Percentiles rank a stretch among this genome's conserved stretches.
Evolutionary conservation across 2,329 filamentous ascomycete species (phyloP).

Genomic region (Diaporthe citrichinensis): DNA sequence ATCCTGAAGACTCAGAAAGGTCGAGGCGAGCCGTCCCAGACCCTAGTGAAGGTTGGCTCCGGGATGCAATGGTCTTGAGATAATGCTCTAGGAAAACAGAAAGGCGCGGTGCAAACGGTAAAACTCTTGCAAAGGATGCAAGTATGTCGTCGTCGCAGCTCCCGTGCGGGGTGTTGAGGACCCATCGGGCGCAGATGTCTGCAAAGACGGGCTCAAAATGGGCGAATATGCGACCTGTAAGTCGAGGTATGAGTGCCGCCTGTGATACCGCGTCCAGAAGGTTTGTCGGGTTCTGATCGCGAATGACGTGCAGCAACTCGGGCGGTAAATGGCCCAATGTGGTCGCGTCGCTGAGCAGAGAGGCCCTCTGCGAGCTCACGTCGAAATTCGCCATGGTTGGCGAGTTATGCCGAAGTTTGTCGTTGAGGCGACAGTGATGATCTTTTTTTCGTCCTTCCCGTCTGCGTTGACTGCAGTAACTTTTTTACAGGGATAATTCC

Average conservation of each 20-base stretch:
- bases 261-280: conserved; percentile 80
- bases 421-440: conserved; percentile 31
- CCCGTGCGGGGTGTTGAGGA: conserved; percentile 61
- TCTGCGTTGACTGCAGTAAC: conserved; percentile 19
- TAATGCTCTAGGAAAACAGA: conserved; percentile 76
- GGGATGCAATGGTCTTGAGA: conserved; percentile 46
- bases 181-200: conserved; percentile 88
- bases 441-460: conserved; percentile 47
- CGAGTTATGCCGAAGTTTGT: conserved; percentile 44
- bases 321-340: conserved; percentile 74
- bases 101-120: conserved; percentile 87
- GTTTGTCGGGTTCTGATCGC: conserved; percentile 71
- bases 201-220: conserved; percentile 83
- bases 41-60: conserved; percentile 2
- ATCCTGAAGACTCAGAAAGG: conserved; percentile 19
- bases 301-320: conserved; percentile 78
- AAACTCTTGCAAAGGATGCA: conserved; percentile 81
- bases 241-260: conserved; percentile 76
- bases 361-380: conserved; percentile 67
- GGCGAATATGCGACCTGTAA: conserved; percentile 81
- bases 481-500: conserved; percentile 38
- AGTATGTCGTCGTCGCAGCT: conserved; percentile 64
- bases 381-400: conserved; percentile 69
- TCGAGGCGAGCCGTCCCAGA: conserved; percentile 24
- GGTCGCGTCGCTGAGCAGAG: conserved; percentile 68